A percentile compares a stretch with the other conserved stretches of the same genome.
phyloP scores from a whole-genome alignment of 305 asterid species.

The Fraxinus paxiana region DNA sequence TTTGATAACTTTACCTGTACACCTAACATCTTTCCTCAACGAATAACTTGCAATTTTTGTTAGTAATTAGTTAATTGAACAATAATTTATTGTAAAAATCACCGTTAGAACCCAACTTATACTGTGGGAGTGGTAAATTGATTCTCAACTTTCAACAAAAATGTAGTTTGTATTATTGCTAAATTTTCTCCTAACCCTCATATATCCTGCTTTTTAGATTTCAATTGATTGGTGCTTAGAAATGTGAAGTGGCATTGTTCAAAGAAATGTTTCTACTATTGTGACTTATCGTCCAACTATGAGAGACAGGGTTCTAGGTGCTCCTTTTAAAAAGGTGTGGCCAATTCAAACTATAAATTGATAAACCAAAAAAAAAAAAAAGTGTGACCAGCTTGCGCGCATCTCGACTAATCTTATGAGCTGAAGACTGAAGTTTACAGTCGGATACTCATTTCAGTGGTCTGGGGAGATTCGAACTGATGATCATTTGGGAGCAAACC shows the following conservation, averaged over 20 bases:
- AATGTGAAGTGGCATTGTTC: background rate
- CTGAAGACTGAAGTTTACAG: no score
- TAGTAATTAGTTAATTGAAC: no score
- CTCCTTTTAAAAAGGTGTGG: background rate
- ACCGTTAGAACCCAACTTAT: background rate
- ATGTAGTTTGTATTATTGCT: background rate
- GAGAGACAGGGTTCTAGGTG: background rate
- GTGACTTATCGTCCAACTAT: background rate
- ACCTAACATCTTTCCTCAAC: no score
- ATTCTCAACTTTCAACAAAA: background rate
- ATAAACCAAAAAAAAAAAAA: no score
- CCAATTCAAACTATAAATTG: background rate
- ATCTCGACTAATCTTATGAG: no score
- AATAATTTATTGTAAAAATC: background rate
- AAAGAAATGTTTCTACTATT: background rate
- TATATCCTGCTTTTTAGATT: background rate
- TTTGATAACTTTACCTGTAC: no score
- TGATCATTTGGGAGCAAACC: no score
- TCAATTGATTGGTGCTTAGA: background rate
- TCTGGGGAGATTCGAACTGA: no score
- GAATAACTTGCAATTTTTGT: no score
- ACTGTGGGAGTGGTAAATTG: no score
- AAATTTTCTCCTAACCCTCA: background rate
- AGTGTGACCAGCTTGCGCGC: no score
- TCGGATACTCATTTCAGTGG: no score